Conservation (phyloP, 331 rosid genomes). For the Ulmus americana region DNA sequence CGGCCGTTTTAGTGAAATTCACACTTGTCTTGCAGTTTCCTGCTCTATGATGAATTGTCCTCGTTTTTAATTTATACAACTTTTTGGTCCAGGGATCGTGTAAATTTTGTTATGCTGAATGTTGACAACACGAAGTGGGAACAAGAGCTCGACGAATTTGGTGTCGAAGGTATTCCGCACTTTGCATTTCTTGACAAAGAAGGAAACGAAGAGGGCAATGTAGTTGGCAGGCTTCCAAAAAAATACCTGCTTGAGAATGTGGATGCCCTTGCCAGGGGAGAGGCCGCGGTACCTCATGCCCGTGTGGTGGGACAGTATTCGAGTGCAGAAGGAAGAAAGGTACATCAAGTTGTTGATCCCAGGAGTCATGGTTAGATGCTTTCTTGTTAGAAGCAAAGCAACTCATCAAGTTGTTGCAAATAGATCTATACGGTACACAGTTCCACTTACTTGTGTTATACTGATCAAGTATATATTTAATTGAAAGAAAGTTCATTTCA, state of each 20-base stretch:
- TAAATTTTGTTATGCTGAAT: slow-evolving; percentile 90
- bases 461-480: no score
- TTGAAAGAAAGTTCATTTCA: no score
- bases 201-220: slow-evolving; percentile 91
- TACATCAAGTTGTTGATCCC: slow-evolving; percentile 76
- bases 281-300: slow-evolving; percentile 71
- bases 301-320: slow-evolving; percentile 76
- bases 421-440: no score
- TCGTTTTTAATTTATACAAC: background rate
- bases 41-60: background rate
- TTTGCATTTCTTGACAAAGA: slow-evolving; percentile 75
- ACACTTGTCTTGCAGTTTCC: background rate
- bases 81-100: slow-evolving; percentile 42
- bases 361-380: slow-evolving; percentile 84
- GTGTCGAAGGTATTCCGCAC: slow-evolving; percentile 97
- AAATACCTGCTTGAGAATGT: slow-evolving; percentile 70
- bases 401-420: background rate
- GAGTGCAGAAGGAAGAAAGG: slow-evolving; percentile 79
- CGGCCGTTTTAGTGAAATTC: background rate
- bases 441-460: no score
- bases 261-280: slow-evolving; percentile 73
- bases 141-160: slow-evolving; percentile 94
- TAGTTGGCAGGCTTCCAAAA: slow-evolving; percentile 86
- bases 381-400: slow-evolving; percentile 11
- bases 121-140: slow-evolving; percentile 98